Evolutionary conservation across 2,329 filamentous ascomycete species (phyloP).

Genomic region (Colletotrichum viniferum): DNA sequence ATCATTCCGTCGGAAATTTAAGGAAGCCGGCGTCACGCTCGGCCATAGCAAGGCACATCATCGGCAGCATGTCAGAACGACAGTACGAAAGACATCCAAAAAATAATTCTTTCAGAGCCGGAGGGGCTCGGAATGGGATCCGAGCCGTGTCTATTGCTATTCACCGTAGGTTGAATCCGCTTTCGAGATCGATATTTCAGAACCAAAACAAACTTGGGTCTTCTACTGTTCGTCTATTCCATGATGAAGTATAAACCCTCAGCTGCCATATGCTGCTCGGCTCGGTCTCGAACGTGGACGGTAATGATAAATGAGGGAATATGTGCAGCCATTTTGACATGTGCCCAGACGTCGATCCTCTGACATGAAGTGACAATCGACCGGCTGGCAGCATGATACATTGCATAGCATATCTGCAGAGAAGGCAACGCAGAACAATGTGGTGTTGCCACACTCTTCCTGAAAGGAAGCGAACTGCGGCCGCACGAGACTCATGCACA

Average conservation of each 20-base stretch:
- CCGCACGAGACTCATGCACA: fast-evolving
- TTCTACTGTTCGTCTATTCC: background rate
- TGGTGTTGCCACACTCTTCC: background rate
- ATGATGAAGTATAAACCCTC: background rate
- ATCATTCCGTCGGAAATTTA: fast-evolving
- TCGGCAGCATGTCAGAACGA: fast-evolving
- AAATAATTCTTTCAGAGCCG: fast-evolving
- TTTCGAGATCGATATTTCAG: background rate
- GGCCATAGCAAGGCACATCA: background rate
- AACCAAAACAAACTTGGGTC: background rate
- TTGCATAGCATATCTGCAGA: background rate
- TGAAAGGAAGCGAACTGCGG: background rate
- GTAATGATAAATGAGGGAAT: background rate
- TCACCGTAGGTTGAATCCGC: fast-evolving
- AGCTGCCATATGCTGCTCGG: background rate
- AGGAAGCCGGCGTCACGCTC: background rate
- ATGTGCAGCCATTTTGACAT: background rate
- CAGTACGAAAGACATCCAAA: background rate
- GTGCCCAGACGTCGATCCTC: background rate
- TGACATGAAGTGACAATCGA: background rate
- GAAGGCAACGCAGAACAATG: background rate
- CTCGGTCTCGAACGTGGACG: background rate
- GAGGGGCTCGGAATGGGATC: background rate
- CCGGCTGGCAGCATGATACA: background rate
- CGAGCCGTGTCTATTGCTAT: background rate